These are phyloP conservation scores for Tulasnella sp. DNA, from an alignment of 768 basidiomycete genomes.

Conservation along the genomic window DNA sequence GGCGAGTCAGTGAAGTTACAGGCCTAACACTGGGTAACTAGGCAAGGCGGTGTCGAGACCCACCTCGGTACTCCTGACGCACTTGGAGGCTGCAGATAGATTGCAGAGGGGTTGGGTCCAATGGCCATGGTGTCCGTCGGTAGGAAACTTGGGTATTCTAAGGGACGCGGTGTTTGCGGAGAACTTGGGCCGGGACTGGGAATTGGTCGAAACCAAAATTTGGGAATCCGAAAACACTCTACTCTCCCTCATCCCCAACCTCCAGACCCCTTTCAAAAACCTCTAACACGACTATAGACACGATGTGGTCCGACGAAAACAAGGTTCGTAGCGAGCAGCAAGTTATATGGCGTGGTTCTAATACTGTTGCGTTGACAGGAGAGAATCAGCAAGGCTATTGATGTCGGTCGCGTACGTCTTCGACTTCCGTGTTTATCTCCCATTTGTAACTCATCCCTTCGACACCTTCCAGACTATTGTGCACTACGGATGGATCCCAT, in stretches of 20 bases:
- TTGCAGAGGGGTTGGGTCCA: conserved; percentile 26
- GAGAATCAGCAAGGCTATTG: conserved; percentile 74
- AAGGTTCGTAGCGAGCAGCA: conserved; percentile 47
- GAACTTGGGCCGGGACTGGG: conserved; percentile 4
- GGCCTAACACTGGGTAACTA: background rate
- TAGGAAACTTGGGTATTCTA: conserved; percentile 19
- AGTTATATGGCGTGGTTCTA: background rate
- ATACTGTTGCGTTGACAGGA: conserved; percentile 48
- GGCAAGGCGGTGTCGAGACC: background rate
- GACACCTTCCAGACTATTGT: conserved; percentile 61
- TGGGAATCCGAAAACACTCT: background rate
- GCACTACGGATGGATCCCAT: conserved; percentile 94
- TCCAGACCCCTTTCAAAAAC: background rate
- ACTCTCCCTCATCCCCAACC: background rate
- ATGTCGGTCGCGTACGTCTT: conserved; percentile 63
- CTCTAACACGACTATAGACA: conserved; percentile 15
- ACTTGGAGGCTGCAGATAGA: conserved; percentile 27
- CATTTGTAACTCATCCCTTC: background rate
- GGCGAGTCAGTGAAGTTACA: conserved; percentile 2
- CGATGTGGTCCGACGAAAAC: conserved; percentile 88
- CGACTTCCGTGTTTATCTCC: background rate
- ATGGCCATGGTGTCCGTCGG: conserved; percentile 26
- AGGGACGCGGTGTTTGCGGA: conserved; percentile 1
- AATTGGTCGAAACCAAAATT: conserved; percentile 14
- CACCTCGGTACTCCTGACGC: conserved; percentile 14